Evolutionary conservation across 768 basidiomycete species (phyloP).

Genomic region (Myochromella boudieri): DNA sequence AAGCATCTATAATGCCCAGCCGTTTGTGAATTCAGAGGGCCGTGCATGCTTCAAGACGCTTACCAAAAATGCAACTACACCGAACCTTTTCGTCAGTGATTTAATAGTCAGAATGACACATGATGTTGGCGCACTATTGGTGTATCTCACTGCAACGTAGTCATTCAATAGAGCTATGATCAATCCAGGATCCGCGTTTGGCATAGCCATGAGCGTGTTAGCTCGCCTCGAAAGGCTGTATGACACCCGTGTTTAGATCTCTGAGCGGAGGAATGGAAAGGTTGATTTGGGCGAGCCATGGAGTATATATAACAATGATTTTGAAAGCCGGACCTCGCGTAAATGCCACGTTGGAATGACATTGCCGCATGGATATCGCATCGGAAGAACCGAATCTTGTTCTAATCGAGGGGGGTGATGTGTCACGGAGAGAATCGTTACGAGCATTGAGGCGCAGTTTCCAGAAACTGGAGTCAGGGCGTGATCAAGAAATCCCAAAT

Average conservation of each 20-base stretch:
- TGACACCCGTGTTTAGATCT: not conserved
- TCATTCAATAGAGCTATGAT: not conserved
- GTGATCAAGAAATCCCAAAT: too few species aligned
- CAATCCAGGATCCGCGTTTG: not conserved
- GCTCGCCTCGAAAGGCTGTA: not conserved
- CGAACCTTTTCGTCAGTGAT: not conserved
- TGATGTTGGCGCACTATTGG: constrained; percentile 7
- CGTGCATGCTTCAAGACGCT: not conserved
- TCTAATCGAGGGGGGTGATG: too few species aligned
- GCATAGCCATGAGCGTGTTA: not conserved
- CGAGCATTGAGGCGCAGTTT: too few species aligned
- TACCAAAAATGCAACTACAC: constrained; percentile 19
- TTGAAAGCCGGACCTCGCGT: not conserved
- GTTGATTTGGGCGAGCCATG: not conserved
- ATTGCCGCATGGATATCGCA: too few species aligned
- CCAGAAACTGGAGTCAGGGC: too few species aligned
- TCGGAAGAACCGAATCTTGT: too few species aligned
- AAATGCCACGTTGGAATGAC: not conserved
- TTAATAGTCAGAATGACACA: not conserved
- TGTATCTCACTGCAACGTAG: constrained; percentile 10
- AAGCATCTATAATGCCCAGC: constrained; percentile 13
- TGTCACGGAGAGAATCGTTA: too few species aligned
- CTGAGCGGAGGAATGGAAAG: not conserved
- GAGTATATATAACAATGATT: too few species aligned
- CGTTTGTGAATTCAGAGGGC: not conserved